A percentile compares a stretch with the other conserved stretches of the same genome.
phyloP scores from a whole-genome alignment of 2,329 filamentous ascomycete species.

The Ceratocystis diversiconidia region DNA sequence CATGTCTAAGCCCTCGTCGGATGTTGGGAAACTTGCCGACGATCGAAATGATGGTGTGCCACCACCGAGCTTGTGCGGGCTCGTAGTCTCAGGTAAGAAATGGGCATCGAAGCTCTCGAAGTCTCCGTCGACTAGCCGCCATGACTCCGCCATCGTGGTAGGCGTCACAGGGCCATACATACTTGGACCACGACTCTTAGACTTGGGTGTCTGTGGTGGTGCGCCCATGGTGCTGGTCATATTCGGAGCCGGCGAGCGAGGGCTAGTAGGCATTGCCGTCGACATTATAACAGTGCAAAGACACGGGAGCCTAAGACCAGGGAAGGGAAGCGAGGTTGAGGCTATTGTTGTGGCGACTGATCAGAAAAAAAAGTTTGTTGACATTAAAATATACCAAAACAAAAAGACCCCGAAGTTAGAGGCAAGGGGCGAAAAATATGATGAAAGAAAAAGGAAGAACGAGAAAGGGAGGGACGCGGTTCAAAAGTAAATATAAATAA shows the following conservation, averaged over 20 bases:
- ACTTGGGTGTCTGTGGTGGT: not conserved
- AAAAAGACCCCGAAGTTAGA: not conserved
- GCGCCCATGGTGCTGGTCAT: not conserved
- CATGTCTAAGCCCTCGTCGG: constrained; percentile 38
- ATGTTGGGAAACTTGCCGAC: constrained; percentile 30
- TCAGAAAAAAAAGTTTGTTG: not conserved
- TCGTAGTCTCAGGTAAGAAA: not conserved
- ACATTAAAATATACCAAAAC: not conserved
- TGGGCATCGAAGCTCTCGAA: constrained; percentile 45
- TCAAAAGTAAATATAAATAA: not conserved
- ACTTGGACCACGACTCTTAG: not conserved
- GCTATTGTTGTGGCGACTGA: not conserved
- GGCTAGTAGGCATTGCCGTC: not conserved
- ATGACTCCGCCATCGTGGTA: constrained; percentile 36
- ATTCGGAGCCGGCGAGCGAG: not conserved
- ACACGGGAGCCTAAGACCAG: not conserved
- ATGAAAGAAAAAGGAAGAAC: not conserved
- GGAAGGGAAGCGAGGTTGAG: not conserved
- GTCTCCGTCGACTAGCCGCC: constrained; percentile 47
- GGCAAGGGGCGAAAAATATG: not conserved
- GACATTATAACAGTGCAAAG: not conserved
- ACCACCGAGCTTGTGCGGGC: constrained; percentile 25
- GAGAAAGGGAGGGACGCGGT: not conserved
- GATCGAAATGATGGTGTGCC: constrained; percentile 33
- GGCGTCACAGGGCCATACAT: constrained; percentile 23